Base-by-base conservation (phyloP, 208 protist genomes). In the Trypanosoma boissoni region DNA sequence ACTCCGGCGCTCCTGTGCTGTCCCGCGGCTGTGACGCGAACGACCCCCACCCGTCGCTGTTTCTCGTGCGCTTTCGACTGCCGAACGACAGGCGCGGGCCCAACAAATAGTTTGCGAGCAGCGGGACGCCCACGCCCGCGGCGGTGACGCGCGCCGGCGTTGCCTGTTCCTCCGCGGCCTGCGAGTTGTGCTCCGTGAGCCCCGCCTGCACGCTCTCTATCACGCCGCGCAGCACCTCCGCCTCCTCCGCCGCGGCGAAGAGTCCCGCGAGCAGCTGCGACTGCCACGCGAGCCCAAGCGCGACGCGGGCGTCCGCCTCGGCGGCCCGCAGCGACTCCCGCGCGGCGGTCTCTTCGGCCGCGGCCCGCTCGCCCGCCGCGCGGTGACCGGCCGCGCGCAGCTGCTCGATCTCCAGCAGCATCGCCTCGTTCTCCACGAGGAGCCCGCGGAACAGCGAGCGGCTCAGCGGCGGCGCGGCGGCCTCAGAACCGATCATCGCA, bases 181-280 rank as follows among this genome's bases (percentile, higher is more conserved):
- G 26, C 0, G 56, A 63, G 3, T 52, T 7, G 23, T 12, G 1
- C 20, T 58, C 48, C 10, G n/a, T 8, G 18, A 88, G 71, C 12
- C 74, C 68, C 37, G 65, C 65, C 61, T 82, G 69, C 9, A 81
- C 83, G 20, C 75, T 39, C 60, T 72, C 46, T 43, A 84, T 77
- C 23, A 75, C 78, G 23, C 56, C 55, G 12, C 51, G 45, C 37
- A 69, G 31, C 44, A 20, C 27, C 14, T 45, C 27, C 5, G 50
- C 7, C 48, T 58, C 54, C 45, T 68, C 61, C 31, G 45, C 20
- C 4, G 34, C 65, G 7, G 64, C 74, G 5, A 14, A 20, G 29
- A 82, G 46, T 10, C 23, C 58, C 12, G 10, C 8, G 9, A 55
- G 5, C 6, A 64, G 16, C 18, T 23, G 41, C 16, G 41, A 36